phyloP scores from a whole-genome alignment of 1,139 yeast species.

The Casaregolazyma suthepensis region DNA sequence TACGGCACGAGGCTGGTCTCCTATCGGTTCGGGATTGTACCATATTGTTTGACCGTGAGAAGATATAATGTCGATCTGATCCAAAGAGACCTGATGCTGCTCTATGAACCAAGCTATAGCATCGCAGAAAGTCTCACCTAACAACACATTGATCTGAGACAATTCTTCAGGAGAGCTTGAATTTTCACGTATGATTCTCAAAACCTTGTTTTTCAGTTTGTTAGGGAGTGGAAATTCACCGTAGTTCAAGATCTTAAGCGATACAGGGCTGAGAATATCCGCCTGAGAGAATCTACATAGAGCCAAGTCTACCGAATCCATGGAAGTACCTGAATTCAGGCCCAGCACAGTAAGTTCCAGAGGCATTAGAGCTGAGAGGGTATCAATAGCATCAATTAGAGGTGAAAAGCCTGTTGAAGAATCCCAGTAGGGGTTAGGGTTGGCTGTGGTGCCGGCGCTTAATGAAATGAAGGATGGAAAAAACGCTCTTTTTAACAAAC shows the following conservation, averaged over 20 bases:
- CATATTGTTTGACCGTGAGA: slow-evolving; percentile 22
- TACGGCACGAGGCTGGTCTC: slow-evolving; percentile 16
- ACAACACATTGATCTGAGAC: slow-evolving; percentile 17
- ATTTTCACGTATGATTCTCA: slow-evolving; percentile 16
- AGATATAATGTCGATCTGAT: slow-evolving; percentile 17
- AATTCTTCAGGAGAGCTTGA: slow-evolving; percentile 18
- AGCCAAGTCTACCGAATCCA: slow-evolving; percentile 18
- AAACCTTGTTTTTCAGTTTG: slow-evolving; percentile 13
- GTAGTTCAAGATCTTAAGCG: slow-evolving; percentile 11
- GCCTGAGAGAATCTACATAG: slow-evolving; percentile 15
- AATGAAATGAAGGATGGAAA: background rate
- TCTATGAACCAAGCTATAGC: slow-evolving; percentile 15
- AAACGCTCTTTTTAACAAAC: background rate
- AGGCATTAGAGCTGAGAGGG: background rate
- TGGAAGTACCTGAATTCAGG: slow-evolving; percentile 19
- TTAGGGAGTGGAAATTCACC: slow-evolving; percentile 16
- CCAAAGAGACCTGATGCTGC: slow-evolving; percentile 10
- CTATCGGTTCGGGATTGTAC: slow-evolving; percentile 19
- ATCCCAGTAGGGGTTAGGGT: background rate
- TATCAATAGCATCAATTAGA: too few species aligned
- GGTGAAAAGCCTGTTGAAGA: background rate
- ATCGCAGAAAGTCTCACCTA: slow-evolving; percentile 18
- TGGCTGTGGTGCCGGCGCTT: background rate
- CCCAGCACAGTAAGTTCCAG: slow-evolving; percentile 15
- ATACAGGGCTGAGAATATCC: slow-evolving; percentile 12